A percentile compares a stretch with the other conserved stretches of the same genome.
Conservation (phyloP, 2,329 filamentous ascomycete species). For the Aspergillus texensis region DNA sequence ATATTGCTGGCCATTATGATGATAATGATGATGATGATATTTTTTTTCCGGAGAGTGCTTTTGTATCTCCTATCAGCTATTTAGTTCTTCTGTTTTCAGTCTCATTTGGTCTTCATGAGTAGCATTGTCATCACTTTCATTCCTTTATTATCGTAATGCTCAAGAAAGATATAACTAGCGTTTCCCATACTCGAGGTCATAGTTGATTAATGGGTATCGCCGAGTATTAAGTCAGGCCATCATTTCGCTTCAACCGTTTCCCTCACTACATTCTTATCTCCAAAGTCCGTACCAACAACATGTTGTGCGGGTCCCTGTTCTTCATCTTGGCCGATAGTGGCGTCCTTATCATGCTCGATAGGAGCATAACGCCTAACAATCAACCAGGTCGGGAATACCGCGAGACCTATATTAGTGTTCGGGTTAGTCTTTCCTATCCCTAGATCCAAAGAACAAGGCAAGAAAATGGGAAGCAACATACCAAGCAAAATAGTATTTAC, state of each 20-base stretch:
- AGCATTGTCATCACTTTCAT: neutral
- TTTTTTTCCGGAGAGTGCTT: no score
- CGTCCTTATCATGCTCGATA: constrained; percentile 20
- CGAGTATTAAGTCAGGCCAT: neutral
- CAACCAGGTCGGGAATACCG: constrained; percentile 31
- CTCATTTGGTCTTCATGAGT: neutral
- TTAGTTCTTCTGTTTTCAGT: neutral
- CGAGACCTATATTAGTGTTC: constrained; percentile 19
- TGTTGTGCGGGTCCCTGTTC: constrained; percentile 9
- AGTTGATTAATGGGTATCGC: neutral
- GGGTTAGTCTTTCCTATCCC: neutral
- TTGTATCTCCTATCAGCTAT: neutral
- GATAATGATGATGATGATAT: no score
- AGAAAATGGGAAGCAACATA: constrained; percentile 11
- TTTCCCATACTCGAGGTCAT: neutral
- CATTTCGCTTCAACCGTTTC: neutral
- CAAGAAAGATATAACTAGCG: neutral
- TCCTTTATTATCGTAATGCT: neutral
- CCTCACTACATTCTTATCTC: neutral
- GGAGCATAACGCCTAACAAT: constrained; percentile 26
- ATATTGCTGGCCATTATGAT: no score
- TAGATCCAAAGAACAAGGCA: neutral
- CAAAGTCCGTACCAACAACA: neutral
- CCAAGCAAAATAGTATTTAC: constrained; percentile 43
- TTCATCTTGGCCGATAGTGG: constrained; percentile 14